These are phyloP conservation scores for Astrocystis sublimbata DNA, from an alignment of 495 filamentous ascomycete species.

Conservation along the genomic window DNA sequence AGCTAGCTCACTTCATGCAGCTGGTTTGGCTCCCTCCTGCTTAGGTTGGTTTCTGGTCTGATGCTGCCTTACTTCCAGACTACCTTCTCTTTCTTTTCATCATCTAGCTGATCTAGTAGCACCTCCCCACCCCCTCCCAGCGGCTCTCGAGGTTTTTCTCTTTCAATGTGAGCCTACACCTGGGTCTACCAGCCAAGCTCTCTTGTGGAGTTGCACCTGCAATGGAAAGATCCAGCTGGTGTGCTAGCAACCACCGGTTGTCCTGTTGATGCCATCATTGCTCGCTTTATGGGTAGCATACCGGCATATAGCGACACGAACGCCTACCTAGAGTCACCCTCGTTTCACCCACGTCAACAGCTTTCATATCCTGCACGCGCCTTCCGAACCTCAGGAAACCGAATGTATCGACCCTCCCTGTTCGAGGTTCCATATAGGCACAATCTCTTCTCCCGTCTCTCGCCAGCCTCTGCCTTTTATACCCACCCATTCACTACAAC, in stretches of 20 bases:
- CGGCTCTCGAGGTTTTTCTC: too few relatives aligned
- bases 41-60: too few relatives aligned
- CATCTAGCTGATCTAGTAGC: neutral
- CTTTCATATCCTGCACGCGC: neutral
- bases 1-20: neutral
- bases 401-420: neutral
- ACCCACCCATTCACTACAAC: neutral
- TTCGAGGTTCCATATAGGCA: constrained; percentile 4
- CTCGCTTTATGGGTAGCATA: too few relatives aligned
- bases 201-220: constrained; percentile 3
- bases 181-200: neutral
- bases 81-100: neutral
- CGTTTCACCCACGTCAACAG: neutral
- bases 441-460: neutral
- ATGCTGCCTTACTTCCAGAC: neutral
- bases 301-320: neutral
- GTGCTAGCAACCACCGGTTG: constrained; percentile 14
- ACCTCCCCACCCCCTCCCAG: neutral
- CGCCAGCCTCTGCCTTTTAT: neutral
- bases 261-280: neutral
- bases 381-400: constrained; percentile 6
- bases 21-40: neutral
- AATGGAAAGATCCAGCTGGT: constrained; percentile 13
- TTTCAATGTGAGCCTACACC: neutral
- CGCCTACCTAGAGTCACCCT: neutral